Conservation (phyloP, 1,139 yeast species). For the Pichiaceae sp. region DNA sequence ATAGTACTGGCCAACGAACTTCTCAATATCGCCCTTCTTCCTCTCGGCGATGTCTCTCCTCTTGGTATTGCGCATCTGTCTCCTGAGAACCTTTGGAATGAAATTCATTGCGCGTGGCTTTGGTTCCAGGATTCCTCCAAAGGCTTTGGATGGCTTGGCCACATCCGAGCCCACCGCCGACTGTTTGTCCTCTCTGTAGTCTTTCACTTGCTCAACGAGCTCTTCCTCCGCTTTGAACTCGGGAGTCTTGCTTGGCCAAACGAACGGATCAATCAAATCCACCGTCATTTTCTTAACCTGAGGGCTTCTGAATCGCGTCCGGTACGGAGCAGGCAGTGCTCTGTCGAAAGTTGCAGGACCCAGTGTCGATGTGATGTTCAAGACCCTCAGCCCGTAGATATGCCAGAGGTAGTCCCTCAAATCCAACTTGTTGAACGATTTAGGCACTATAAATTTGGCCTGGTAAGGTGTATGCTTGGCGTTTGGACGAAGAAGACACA, state of each 20-base stretch:
- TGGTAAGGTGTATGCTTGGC: conserved; percentile 95
- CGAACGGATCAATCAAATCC: conserved; percentile 86
- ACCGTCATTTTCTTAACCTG: conserved; percentile 92
- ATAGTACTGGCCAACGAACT: conserved; percentile 19
- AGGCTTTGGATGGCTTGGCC: conserved; percentile 59
- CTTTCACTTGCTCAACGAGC: conserved; percentile 29
- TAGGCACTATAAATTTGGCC: conserved; percentile 89
- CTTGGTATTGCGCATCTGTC: conserved; percentile 33
- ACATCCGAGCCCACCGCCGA: conserved; percentile 57
- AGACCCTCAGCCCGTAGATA: conserved; percentile 79
- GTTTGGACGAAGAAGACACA: conserved; percentile 73
- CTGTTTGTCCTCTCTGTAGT: conserved; percentile 35
- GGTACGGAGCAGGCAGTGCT: conserved; percentile 52
- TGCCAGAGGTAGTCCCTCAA: conserved; percentile 85
- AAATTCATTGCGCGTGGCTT: conserved; percentile 66
- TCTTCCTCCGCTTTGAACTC: conserved; percentile 27
- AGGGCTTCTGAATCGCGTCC: conserved; percentile 56
- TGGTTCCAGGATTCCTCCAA: conserved; percentile 70
- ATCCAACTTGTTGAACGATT: conserved; percentile 83
- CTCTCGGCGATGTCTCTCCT: conserved; percentile 20
- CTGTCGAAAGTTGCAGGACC: conserved; percentile 66
- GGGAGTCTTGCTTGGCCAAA: conserved; percentile 72
- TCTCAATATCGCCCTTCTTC: conserved; percentile 21
- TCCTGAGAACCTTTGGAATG: conserved; percentile 45
- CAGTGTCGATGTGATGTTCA: conserved; percentile 79